Evolutionary conservation across 1,284 basidiomycete species (phyloP), one percentile per base, ranked within the genome.

Genomic region (Puccinia triticina): DNA sequence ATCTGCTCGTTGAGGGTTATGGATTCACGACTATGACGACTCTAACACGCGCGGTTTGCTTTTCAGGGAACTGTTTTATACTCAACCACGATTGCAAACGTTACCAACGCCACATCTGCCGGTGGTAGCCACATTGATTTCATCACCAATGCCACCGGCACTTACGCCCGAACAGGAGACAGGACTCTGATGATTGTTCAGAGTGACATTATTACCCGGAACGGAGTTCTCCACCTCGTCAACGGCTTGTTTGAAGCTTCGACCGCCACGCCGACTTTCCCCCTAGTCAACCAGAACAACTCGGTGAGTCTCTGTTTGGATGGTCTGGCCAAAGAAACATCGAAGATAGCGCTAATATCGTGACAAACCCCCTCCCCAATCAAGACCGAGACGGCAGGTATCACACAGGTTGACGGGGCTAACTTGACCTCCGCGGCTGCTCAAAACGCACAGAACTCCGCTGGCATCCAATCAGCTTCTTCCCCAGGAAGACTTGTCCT

Each of bases 221-320:
- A 93, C 84, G 93, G 93, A 82, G 93, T 94, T 34, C 85, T 93
- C 10, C 92, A 94, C 86, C 87, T 87, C 46, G 78, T 81, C 55
- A 73, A 81, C 29, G 78, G 78, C 40, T 32, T 81, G 21, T 81
- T 81, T 81, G 69, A 57, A 12, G 26, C 78, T 34, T 81, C 78
- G 8, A 81, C 29, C 40, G 50, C 78, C 29, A 81, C 78, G 26
- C 78, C 78, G 14, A 72, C 67, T 0, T 81, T 81, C 55, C 78
- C 78, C 8, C 46, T 81, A 26, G 18, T 43, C 7, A 81, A 73
- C 69, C 64, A 67, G 50, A 64, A 61, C 78, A 81, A 73, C 32
- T 5, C 50, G 26, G 78, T 81, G n/a, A 81, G 69, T 26, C 40
- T 5, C 16, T 48, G 16, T n/a, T 14, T 29, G n/a, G 1, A 29